A percentile compares a stretch with the other conserved stretches of the same genome.
Evolutionary conservation across 192 early-diverging fungal genomes (phyloP).

Genomic region (Entomortierella beljakovae): DNA sequence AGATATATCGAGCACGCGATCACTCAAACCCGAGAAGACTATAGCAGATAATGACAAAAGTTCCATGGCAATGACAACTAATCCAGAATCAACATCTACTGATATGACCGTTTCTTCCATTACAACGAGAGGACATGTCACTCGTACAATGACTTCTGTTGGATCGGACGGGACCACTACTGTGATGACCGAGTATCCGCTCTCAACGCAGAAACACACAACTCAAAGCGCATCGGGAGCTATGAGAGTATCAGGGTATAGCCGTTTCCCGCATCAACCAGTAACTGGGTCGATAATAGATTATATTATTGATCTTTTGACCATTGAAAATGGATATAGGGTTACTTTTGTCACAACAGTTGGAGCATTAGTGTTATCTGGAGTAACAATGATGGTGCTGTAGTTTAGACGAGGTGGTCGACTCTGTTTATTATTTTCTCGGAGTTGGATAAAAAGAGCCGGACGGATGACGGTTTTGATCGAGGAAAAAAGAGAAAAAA

Average conservation of each 20-base stretch:
- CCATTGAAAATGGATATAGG: not conserved
- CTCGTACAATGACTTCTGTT: slow-evolving; percentile 27
- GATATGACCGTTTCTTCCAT: slow-evolving; percentile 35
- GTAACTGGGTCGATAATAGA: not conserved
- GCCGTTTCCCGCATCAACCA: not conserved
- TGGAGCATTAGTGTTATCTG: slow-evolving; percentile 5
- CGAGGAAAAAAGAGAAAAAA: too few relatives aligned
- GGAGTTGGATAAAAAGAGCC: too few relatives aligned
- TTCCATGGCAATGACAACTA: not conserved
- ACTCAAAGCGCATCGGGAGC: slow-evolving; percentile 17
- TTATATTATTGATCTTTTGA: slow-evolving; percentile 1
- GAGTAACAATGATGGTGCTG: not conserved
- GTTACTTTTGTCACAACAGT: not conserved
- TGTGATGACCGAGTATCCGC: slow-evolving; percentile 30
- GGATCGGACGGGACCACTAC: slow-evolving; percentile 33
- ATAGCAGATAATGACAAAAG: not conserved
- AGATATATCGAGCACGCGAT: not conserved
- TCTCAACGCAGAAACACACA: slow-evolving; percentile 13
- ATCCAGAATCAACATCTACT: not conserved
- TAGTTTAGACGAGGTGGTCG: not conserved
- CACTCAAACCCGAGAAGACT: not conserved
- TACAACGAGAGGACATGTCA: slow-evolving; percentile 24
- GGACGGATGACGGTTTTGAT: too few relatives aligned
- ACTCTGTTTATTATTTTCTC: too few relatives aligned
- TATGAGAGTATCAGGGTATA: not conserved